Evolutionary conservation across 202 grass and related monocot genomes (phyloP).

Genomic region (Saccharum hybrid): DNA sequence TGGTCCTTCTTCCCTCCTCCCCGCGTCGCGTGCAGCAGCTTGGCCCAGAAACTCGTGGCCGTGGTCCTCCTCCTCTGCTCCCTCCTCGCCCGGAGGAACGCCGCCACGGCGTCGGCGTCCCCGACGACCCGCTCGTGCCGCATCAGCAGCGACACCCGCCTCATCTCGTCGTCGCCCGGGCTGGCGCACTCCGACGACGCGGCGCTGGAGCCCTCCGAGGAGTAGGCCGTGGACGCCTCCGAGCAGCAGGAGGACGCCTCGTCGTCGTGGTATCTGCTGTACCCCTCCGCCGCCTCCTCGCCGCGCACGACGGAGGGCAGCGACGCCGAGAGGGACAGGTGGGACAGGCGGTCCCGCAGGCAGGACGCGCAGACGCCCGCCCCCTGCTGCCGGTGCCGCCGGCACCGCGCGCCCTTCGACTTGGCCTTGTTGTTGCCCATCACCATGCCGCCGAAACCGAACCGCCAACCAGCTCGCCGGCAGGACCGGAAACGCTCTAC

Average conservation of each 20-base stretch:
- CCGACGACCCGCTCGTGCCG: slow-evolving; percentile 44
- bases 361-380: slow-evolving; percentile 77
- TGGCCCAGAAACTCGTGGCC: slow-evolving; percentile 65
- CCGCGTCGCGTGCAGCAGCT: slow-evolving; percentile 56
- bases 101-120: slow-evolving; percentile 48
- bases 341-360: slow-evolving; percentile 73
- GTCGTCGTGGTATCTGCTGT: not conserved
- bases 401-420: slow-evolving; percentile 46
- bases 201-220: slow-evolving; percentile 30
- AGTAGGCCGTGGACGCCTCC: slow-evolving; percentile 44
- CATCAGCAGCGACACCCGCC: slow-evolving; percentile 55
- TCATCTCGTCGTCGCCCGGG: slow-evolving; percentile 39
- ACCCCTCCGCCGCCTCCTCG: not conserved
- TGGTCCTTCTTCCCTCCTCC: slow-evolving; percentile 32
- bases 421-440: slow-evolving; percentile 50
- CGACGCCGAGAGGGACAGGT: slow-evolving; percentile 42
- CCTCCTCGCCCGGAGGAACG: slow-evolving; percentile 20
- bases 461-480: not conserved
- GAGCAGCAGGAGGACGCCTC: slow-evolving; percentile 49
- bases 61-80: slow-evolving; percentile 28
- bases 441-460: not conserved
- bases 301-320: slow-evolving; percentile 51
- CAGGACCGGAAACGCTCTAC: not conserved
- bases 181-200: slow-evolving; percentile 31
- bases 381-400: slow-evolving; percentile 52